Percentiles rank a stretch among this genome's conserved stretches.
phyloP scores from a whole-genome alignment of 768 basidiomycete genomes.

The Gautieria morchelliformis region DNA sequence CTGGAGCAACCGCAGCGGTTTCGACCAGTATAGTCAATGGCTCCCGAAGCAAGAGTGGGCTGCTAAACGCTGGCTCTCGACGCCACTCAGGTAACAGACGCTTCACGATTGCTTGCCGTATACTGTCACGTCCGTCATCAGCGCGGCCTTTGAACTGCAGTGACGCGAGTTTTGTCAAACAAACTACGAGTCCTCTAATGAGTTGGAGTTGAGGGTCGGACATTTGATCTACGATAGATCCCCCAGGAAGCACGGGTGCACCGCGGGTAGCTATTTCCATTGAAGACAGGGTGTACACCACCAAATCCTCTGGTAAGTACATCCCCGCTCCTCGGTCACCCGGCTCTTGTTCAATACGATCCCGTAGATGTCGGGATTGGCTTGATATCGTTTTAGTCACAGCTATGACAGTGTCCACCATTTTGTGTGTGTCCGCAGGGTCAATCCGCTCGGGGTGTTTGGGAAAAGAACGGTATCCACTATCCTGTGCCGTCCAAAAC shows the following conservation, averaged over 20 bases:
- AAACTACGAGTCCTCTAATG: slow-evolving; percentile 66
- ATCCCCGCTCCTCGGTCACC: slow-evolving; percentile 76
- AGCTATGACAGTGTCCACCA: slow-evolving; percentile 80
- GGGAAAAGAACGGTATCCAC: slow-evolving; percentile 49
- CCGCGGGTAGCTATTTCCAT: slow-evolving; percentile 80
- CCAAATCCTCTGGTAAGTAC: slow-evolving; percentile 85
- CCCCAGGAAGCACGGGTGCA: slow-evolving; percentile 30
- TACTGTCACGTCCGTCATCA: slow-evolving; percentile 68
- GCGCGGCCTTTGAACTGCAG: slow-evolving; percentile 60
- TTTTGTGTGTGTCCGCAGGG: slow-evolving; percentile 55
- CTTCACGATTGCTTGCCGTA: slow-evolving; percentile 82
- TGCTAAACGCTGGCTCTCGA: slow-evolving; percentile 70
- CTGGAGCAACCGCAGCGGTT: slow-evolving; percentile 81
- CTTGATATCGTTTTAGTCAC: slow-evolving; percentile 72
- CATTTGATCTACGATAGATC: slow-evolving; percentile 60
- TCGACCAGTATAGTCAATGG: slow-evolving; percentile 87
- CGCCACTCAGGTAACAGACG: slow-evolving; percentile 89
- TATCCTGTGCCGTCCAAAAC: slow-evolving; percentile 81
- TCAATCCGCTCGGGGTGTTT: slow-evolving; percentile 43
- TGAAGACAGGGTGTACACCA: slow-evolving; percentile 78
- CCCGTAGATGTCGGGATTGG: slow-evolving; percentile 76
- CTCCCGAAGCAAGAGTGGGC: slow-evolving; percentile 80
- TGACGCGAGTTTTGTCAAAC: slow-evolving; percentile 54
- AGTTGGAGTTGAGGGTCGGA: slow-evolving; percentile 71
- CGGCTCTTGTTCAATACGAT: slow-evolving; percentile 59